Evolutionary conservation across 441 rosid species (phyloP).

Genomic region (Brassica balearica): DNA sequence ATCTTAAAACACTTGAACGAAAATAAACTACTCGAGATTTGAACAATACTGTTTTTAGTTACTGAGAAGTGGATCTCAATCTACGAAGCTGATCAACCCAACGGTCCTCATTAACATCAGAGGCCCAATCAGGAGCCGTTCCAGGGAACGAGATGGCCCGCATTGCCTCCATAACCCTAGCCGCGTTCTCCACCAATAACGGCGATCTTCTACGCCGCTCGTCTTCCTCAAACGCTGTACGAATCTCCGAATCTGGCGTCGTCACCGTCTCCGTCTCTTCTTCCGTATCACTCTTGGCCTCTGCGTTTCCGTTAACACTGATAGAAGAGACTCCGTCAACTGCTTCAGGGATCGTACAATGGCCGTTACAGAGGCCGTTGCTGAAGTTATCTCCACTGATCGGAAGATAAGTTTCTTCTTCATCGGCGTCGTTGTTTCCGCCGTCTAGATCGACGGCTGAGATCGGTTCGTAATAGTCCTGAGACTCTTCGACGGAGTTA

Average conservation of each 20-base stretch:
- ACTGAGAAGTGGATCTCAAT: conserved; percentile 47
- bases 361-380: conserved; percentile 54
- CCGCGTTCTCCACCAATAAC: conserved; percentile 64
- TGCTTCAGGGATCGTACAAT: conserved; percentile 34
- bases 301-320: conserved; percentile 47
- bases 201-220: conserved; percentile 80
- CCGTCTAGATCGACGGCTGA: conserved; percentile 53
- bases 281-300: conserved; percentile 45
- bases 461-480: conserved; percentile 83
- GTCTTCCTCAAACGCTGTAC: conserved; percentile 72
- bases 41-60: conserved; percentile 20
- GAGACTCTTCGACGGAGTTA: conserved; percentile 53
- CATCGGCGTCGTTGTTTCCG: conserved; percentile 16
- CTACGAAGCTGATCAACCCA: conserved; percentile 73
- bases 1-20: conserved; percentile 7
- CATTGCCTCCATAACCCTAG: conserved; percentile 85
- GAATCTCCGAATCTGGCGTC: conserved; percentile 50
- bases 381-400: conserved; percentile 23
- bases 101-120: conserved; percentile 65
- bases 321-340: conserved; percentile 46
- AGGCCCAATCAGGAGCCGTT: conserved; percentile 78
- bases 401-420: conserved; percentile 22
- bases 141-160: conserved; percentile 74
- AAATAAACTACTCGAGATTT: neutral
- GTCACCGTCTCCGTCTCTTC: conserved; percentile 55